A percentile compares a stretch with the other conserved stretches of the same genome.
These are phyloP conservation scores for Pharnaceum exiguum DNA, from an alignment of 148 eudicot species.

Conservation along the genomic window DNA sequence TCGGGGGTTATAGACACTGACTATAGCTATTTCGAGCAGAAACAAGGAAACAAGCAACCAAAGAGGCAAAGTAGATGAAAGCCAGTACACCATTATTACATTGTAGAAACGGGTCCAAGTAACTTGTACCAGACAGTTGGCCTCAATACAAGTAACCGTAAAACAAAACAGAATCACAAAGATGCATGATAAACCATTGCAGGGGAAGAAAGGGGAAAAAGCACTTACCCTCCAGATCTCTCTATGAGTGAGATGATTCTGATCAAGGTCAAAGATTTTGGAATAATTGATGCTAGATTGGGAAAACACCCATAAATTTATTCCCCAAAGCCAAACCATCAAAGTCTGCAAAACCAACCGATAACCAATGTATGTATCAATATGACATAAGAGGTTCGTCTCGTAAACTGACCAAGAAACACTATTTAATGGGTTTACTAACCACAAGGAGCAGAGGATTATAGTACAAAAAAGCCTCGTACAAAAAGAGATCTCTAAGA, in stretches of 20 bases:
- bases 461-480: conserved; percentile 95
- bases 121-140: too few species aligned
- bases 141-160: background rate
- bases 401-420: background rate
- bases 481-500: conserved; percentile 81
- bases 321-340: conserved; percentile 93
- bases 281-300: conserved; percentile 71
- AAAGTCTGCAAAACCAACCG: conserved; percentile 60
- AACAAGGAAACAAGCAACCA: too few species aligned
- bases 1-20: too few species aligned
- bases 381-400: background rate
- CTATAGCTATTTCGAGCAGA: too few species aligned
- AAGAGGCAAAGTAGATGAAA: too few species aligned
- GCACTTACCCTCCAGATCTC: conserved; percentile 89
- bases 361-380: conserved; percentile 13
- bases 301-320: conserved; percentile 87
- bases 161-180: background rate
- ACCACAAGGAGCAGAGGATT: conserved; percentile 97
- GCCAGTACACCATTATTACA: too few species aligned
- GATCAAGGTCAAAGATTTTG: conserved; percentile 91
- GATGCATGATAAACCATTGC: background rate
- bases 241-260: conserved; percentile 67
- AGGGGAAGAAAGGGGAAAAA: background rate
- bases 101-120: too few species aligned
- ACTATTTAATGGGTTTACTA: conserved; percentile 20